Conservation (phyloP, 495 filamentous ascomycete genomes). For the Penicillium robsamsonii region DNA sequence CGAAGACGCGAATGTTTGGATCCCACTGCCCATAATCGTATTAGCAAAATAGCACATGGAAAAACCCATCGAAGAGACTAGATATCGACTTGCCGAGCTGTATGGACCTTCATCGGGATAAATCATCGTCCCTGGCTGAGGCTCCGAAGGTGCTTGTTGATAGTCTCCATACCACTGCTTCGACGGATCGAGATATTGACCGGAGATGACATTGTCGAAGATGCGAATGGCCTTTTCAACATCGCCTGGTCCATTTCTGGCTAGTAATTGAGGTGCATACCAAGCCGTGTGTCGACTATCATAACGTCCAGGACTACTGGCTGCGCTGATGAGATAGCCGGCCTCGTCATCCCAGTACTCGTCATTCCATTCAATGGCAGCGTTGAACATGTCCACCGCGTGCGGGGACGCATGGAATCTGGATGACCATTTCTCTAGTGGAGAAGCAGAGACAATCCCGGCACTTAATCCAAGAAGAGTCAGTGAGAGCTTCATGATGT, state of each 20-base stretch:
- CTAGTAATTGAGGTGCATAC: slow-evolving; percentile 41
- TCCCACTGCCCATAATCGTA: slow-evolving; percentile 40
- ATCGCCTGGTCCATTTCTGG: slow-evolving; percentile 36
- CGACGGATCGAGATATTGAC: slow-evolving; percentile 34
- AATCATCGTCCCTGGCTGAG: slow-evolving; percentile 32
- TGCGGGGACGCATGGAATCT: slow-evolving; percentile 1
- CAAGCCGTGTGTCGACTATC: slow-evolving; percentile 38
- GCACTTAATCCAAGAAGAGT: not conserved
- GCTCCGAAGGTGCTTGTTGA: slow-evolving; percentile 37
- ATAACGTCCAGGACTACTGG: slow-evolving; percentile 18
- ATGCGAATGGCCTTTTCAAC: slow-evolving; percentile 37
- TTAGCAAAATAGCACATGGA: slow-evolving; percentile 11
- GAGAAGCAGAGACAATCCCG: not conserved
- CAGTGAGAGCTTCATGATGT: slow-evolving; percentile 3
- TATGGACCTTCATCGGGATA: slow-evolving; percentile 30
- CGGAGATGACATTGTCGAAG: slow-evolving; percentile 38
- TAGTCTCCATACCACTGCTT: slow-evolving; percentile 45
- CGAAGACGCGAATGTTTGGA: slow-evolving; percentile 45
- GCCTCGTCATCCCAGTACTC: slow-evolving; percentile 19
- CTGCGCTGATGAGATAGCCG: slow-evolving; percentile 18
- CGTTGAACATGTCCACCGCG: slow-evolving; percentile 23
- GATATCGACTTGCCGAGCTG: slow-evolving; percentile 12
- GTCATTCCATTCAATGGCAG: slow-evolving; percentile 24
- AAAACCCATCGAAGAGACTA: not conserved
- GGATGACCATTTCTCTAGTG: slow-evolving; percentile 1